phyloP scores from a whole-genome alignment of 2,329 filamentous ascomycete genomes.

The Xylaria sp. region DNA sequence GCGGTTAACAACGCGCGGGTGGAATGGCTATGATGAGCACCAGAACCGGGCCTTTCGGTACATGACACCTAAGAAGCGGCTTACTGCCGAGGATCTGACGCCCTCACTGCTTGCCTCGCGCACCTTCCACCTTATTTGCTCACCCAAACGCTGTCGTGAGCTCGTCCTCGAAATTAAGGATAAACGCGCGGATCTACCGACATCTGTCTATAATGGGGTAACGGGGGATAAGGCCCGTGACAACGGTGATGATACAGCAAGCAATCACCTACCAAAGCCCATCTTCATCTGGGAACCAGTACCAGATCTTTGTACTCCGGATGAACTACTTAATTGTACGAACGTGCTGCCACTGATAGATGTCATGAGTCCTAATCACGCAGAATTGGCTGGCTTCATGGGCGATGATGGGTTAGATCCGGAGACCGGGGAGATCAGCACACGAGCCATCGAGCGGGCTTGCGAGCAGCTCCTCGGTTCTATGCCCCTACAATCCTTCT shows the following conservation, averaged over 20 bases:
- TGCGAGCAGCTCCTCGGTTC: conserved; percentile 68
- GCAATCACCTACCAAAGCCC: conserved; percentile 55
- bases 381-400: conserved; percentile 88
- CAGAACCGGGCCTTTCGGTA: conserved; percentile 83
- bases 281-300: conserved; percentile 95
- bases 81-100: conserved; percentile 75
- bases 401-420: conserved; percentile 62
- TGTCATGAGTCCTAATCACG: conserved; percentile 79
- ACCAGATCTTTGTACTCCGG: conserved; percentile 81
- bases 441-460: conserved; percentile 58
- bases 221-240: neutral
- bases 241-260: conserved; percentile 10
- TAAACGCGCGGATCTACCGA: conserved; percentile 53
- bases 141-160: conserved; percentile 74
- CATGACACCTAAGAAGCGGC: conserved; percentile 80
- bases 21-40: conserved; percentile 84
- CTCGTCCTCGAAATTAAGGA: conserved; percentile 74
- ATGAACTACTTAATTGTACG: conserved; percentile 68
- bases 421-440: conserved; percentile 59
- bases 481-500: conserved; percentile 68
- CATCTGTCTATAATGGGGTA: neutral
- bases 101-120: conserved; percentile 70
- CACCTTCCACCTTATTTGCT: conserved; percentile 89
- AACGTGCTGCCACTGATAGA: conserved; percentile 67
- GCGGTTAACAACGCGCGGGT: conserved; percentile 83